Percentiles rank a stretch among this genome's conserved stretches.
Evolutionary conservation across 2,329 filamentous ascomycete genomes (phyloP).

Genomic region (Aureobasidium lini): DNA sequence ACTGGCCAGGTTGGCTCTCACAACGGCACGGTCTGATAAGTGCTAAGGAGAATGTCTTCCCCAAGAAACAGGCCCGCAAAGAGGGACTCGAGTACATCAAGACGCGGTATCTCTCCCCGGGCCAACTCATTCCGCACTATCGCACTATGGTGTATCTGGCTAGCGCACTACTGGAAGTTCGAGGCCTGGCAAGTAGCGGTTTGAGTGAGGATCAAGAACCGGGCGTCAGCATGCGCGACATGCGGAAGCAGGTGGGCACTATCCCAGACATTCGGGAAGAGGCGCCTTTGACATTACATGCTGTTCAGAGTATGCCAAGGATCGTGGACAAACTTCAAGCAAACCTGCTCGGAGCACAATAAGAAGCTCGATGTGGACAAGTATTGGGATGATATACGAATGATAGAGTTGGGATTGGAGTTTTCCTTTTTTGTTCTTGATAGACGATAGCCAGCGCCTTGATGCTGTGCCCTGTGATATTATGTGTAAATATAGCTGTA

Average conservation of each 20-base stretch:
- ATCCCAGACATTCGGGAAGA: constrained; percentile 25
- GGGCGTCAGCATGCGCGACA: constrained; percentile 21
- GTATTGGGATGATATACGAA: background rate
- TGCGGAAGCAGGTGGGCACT: constrained; percentile 23
- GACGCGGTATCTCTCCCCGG: constrained; percentile 21
- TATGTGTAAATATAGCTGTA: background rate
- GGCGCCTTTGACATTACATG: constrained; percentile 33
- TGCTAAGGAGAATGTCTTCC: constrained; percentile 20
- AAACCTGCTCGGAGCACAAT: background rate
- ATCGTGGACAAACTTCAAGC: constrained; percentile 22
- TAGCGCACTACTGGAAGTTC: constrained; percentile 29
- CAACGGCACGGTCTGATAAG: constrained; percentile 13
- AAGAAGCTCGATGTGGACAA: background rate
- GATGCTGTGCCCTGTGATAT: background rate
- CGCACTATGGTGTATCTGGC: constrained; percentile 37
- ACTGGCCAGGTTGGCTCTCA: constrained; percentile 65
- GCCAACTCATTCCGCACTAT: constrained; percentile 33
- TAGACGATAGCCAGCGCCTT: background rate
- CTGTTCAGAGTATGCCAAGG: constrained; percentile 39
- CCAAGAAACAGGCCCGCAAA: constrained; percentile 20
- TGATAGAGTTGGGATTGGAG: constrained; percentile 1
- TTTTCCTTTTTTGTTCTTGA: background rate
- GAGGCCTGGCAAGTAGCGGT: constrained; percentile 27
- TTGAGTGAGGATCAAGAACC: constrained; percentile 23
- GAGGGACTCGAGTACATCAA: constrained; percentile 25